Conservation (phyloP, 306 rosid genomes). For the Fragaria nilgerrensis region DNA sequence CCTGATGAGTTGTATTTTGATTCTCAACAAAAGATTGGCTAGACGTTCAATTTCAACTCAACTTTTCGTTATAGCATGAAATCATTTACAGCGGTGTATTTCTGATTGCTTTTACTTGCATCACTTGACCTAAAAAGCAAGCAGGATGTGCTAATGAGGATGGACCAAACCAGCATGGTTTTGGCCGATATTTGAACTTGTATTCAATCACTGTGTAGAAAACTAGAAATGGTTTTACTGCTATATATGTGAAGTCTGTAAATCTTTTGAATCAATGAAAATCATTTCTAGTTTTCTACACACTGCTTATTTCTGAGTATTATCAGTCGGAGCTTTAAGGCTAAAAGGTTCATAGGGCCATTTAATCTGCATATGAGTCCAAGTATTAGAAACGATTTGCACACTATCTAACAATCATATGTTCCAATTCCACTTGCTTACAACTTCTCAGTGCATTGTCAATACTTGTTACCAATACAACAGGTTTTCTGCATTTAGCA, state of each 20-base stretch:
- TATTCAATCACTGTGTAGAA: no score
- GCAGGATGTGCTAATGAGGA: slow-evolving; percentile 4
- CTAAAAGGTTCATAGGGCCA: not conserved
- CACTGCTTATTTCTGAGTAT: not conserved
- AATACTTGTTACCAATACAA: not conserved
- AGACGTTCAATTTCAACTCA: not conserved
- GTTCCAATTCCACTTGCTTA: not conserved
- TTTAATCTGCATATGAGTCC: not conserved
- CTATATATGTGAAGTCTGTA: no score
- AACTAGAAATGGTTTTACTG: no score
- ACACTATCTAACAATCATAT: not conserved
- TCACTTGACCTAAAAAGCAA: not conserved
- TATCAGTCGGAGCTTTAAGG: not conserved
- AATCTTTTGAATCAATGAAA: no score
- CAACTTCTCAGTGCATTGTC: not conserved
- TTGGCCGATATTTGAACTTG: not conserved
- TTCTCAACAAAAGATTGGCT: not conserved
- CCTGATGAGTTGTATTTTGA: not conserved
- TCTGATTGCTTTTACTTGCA: slow-evolving; percentile 7
- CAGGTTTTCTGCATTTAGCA: not conserved
- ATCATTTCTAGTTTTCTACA: no score
- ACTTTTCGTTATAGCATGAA: not conserved
- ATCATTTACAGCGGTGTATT: not conserved
- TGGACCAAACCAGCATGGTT: not conserved
- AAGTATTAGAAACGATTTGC: not conserved